Evolutionary conservation across 2,329 filamentous ascomycete species (phyloP), one percentile per base, ranked within the genome.

Genomic region (Paecilomyces formosus): DNA sequence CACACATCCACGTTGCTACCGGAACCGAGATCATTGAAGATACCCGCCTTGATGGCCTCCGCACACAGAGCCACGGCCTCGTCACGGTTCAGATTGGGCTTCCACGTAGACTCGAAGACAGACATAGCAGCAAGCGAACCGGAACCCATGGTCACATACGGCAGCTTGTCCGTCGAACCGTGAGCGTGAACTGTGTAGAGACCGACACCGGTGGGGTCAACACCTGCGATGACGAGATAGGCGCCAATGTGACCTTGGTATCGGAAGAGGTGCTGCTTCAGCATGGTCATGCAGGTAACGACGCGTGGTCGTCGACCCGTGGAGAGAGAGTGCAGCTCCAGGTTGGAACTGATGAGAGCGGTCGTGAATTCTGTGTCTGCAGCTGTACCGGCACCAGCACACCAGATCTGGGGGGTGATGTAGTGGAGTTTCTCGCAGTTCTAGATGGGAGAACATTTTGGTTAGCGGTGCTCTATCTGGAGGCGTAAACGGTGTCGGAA

Each of bases 371-470:
- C 94, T 65, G 93, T 97, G 77, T 99, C 94, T 70, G 94, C 94
- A 62, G 94, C 94, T 55, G 94, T 99, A 76, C 95, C 94, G 66
- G 94, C 95, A 68, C 94, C 94, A 9, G 94, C 94, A 79, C 94
- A 99, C 94, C 94, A 99, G 78, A 99, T 99, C 78, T 97, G 92
- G 60, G 94, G 93, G 51, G 94, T 84, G 76, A 99, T 99, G 83
- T 95, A 99, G 81, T 99, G 94, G 64, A 99, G 87, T 82, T 99
- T 99, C 81, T 99, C 93, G 82, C 94, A 97, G 85, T 99, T 99
- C 90, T 86, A 68, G 58, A 21, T 18, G 39, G 24, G 11, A 5
- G 54, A 24, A 50, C 26, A 33, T 15, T 15, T 7, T 54, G 18
- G 15, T 56, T 11, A 26, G 26, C 33, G 24, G 49, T n/a, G 28